A percentile compares a stretch with the other conserved stretches of the same genome.
Conservation (phyloP, 2,329 filamentous ascomycete species). For the Fusarium piperis region DNA sequence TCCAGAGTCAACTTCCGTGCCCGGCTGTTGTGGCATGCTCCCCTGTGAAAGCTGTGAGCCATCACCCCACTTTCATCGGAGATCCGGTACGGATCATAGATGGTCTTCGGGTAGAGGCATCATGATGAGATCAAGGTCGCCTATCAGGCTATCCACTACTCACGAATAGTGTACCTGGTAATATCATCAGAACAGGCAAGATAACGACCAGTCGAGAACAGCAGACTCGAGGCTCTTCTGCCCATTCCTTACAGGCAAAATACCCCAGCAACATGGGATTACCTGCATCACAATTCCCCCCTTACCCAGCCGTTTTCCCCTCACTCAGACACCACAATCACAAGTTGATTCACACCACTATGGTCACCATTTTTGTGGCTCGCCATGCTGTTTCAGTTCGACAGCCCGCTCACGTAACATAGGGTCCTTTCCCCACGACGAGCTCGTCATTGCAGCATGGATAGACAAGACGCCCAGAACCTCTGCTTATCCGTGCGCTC, state of each 20-base stretch:
- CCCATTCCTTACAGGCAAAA: not conserved
- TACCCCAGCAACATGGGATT: not conserved
- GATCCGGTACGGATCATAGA: constrained; percentile 25
- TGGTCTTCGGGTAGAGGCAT: constrained; percentile 8
- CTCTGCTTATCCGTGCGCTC: constrained; percentile 9
- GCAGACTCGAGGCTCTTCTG: not conserved
- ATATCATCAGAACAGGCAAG: not conserved
- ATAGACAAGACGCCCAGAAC: not conserved
- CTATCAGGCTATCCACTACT: not conserved
- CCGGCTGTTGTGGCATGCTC: constrained; percentile 4
- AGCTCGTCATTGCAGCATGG: not conserved
- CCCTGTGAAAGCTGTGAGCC: constrained; percentile 16
- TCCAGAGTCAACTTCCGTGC: not conserved
- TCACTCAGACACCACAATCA: constrained; percentile 19
- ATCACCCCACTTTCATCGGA: constrained; percentile 36
- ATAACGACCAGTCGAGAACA: not conserved
- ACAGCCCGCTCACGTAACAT: constrained; percentile 17
- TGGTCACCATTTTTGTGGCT: constrained; percentile 1
- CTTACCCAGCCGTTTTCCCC: constrained; percentile 7
- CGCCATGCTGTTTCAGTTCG: constrained; percentile 1
- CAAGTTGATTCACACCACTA: constrained; percentile 30
- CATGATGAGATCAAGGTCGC: not conserved
- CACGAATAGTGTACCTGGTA: not conserved
- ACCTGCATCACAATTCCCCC: constrained; percentile 4
- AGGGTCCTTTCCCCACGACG: constrained; percentile 2